A percentile compares a stretch with the other conserved stretches of the same genome.
phyloP scores from a whole-genome alignment of 1,284 basidiomycete genomes.

The Leccinum subatratum region DNA sequence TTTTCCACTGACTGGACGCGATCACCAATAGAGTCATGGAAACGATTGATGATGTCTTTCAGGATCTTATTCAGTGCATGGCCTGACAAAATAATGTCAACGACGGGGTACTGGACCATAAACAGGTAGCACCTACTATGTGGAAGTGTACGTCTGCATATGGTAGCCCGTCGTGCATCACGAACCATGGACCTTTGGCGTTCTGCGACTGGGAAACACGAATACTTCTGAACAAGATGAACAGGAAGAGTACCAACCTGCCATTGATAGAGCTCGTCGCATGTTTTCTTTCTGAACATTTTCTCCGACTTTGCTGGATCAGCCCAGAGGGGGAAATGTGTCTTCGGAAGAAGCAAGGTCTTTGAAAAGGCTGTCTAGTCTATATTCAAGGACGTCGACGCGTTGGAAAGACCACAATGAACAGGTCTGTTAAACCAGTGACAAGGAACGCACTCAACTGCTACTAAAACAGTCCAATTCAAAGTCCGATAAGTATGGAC shows the following conservation, averaged over 20 bases:
- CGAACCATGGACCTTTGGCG: conserved; percentile 64
- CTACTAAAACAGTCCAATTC: no score
- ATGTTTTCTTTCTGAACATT: conserved; percentile 62
- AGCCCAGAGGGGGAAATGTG: conserved; percentile 73
- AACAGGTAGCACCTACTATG: conserved; percentile 74
- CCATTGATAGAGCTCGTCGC: conserved; percentile 77
- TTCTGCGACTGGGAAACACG: conserved; percentile 52
- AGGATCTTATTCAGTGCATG: conserved; percentile 97
- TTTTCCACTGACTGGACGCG: conserved; percentile 71
- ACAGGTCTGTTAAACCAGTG: no score
- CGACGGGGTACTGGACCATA: neutral
- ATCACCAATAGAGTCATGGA: conserved; percentile 74
- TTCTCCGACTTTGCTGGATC: conserved; percentile 65
- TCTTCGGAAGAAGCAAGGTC: conserved; percentile 82
- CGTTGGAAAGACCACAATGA: conserved; percentile 19
- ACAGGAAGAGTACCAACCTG: conserved; percentile 58
- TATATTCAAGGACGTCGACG: conserved; percentile 4
- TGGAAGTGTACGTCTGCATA: conserved; percentile 97
- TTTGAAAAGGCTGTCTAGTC: conserved; percentile 44
- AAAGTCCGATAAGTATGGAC: no score
- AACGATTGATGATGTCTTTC: conserved; percentile 95
- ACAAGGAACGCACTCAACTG: conserved; percentile 5
- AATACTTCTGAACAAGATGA: conserved; percentile 7
- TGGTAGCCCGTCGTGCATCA: conserved; percentile 94
- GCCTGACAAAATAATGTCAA: conserved; percentile 44